Conservation (phyloP, 1,284 basidiomycete genomes). For the Pseudozyma hubeiensis region DNA sequence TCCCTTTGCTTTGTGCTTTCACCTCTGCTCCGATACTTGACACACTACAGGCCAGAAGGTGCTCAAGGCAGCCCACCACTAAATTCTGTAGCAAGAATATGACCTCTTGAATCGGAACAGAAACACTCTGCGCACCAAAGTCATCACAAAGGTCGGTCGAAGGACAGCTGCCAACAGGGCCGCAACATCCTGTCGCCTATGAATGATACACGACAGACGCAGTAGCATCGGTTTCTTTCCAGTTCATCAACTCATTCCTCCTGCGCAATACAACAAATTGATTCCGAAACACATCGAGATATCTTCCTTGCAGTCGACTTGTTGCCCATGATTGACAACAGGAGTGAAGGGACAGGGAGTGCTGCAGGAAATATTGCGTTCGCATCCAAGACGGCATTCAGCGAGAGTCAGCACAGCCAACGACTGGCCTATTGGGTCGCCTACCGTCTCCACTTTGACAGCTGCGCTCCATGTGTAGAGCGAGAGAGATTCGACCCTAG, state of each 20-base stretch:
- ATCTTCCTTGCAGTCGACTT: neutral
- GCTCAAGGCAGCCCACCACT: constrained; percentile 54
- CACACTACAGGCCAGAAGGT: constrained; percentile 52
- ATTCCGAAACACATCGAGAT: constrained; percentile 10
- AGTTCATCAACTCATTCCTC: neutral
- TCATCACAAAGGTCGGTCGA: neutral
- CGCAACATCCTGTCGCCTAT: neutral
- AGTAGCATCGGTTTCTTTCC: neutral
- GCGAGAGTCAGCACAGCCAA: too few relatives aligned
- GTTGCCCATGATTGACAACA: too few relatives aligned
- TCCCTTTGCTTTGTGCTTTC: neutral
- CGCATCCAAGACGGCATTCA: too few relatives aligned
- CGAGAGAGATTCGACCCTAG: too few relatives aligned
- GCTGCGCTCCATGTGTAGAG: too few relatives aligned
- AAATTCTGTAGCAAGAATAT: constrained; percentile 8
- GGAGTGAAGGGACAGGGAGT: neutral
- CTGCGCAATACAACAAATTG: constrained; percentile 28
- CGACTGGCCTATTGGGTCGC: too few relatives aligned
- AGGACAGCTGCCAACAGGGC: neutral
- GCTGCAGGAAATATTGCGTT: too few relatives aligned
- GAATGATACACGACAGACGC: neutral
- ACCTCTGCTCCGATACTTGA: neutral
- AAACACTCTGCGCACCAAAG: neutral
- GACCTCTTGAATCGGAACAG: neutral
- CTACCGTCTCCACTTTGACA: too few relatives aligned